Base-by-base conservation (phyloP, 2,329 filamentous ascomycete species). In the Bimuria novae-zelandiae region DNA sequence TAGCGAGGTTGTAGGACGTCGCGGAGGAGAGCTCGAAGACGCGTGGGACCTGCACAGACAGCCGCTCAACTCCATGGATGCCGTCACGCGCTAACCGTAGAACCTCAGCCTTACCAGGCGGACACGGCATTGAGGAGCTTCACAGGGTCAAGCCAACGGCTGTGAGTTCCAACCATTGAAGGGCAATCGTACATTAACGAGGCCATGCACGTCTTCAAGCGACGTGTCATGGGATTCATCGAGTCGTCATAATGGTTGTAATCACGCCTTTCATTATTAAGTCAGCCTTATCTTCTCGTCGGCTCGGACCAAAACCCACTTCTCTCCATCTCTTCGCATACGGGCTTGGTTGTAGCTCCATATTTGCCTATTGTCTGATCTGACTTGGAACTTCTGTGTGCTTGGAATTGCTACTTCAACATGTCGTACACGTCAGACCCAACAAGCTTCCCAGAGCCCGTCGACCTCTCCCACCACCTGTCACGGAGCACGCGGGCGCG, bases 391-490 rank as follows among this genome's bases (percentile, higher is more conserved):
- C 33, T 11, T 25, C 3, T 22, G 6, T 23, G 14, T 25, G 25
- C 14, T 14, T n/a, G n/a, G 11, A 45, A 6, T 19, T 4, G 16
- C n/a, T 4, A n/a, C 16, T 21, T 4, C 8, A 16, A 30, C 25
- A 71, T 71, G 68, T 59, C 64, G 14, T 61, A 51, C 45, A 59
- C 59, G 23, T 55, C 57, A 21, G 62, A 70, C 51, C 64, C 66
- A 35, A 56, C 45, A 39, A 65, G 59, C 46, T 66, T 78, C 25
- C 71, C 76, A 44, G 69, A 72, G 52, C 90, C 92, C 5, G 77
- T 85, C 61, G 89, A 96, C 72, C 79, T 96, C 55, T 88, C 86
- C 62, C 90, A 96, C 70, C 88, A 92, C 69, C 88, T 87, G 62
- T 92, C 90, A 1, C 79, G 84, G 52, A 80, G 85, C 39, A 88